phyloP scores from a whole-genome alignment of 805 yeast species.

The Vanderwaltozyma verrucispora region DNA sequence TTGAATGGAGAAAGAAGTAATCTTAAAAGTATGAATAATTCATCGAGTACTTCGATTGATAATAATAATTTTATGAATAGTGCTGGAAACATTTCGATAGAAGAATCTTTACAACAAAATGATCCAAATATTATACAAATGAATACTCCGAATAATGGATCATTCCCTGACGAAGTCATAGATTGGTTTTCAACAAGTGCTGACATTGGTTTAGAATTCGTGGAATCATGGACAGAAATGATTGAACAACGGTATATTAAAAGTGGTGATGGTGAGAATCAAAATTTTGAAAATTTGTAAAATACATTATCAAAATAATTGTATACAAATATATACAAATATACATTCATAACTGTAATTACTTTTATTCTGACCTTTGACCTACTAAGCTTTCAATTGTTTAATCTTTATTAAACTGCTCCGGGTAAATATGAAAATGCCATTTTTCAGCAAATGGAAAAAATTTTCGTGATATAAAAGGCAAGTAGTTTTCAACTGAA shows the following conservation, averaged over 20 bases:
- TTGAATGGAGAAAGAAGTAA: too few relatives aligned
- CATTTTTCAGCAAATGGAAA: too few relatives aligned
- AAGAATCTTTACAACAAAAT: background rate
- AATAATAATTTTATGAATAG: too few relatives aligned
- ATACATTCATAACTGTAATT: too few relatives aligned
- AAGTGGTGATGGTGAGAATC: background rate
- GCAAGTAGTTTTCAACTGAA: too few relatives aligned
- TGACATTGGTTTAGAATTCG: constrained; percentile 46
- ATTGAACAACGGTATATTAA: constrained; percentile 51
- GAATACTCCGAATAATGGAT: background rate
- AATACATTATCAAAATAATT: background rate
- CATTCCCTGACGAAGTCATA: constrained; percentile 28
- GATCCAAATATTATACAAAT: background rate
- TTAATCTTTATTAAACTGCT: too few relatives aligned
- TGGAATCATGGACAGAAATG: constrained; percentile 75
- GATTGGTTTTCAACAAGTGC: constrained; percentile 43
- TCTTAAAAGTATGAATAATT: background rate
- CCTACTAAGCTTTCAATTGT: too few relatives aligned
- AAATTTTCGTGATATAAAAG: too few relatives aligned
- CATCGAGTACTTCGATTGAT: too few relatives aligned
- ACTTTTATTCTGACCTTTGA: too few relatives aligned
- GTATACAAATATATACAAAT: too few relatives aligned
- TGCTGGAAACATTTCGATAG: background rate
- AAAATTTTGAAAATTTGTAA: background rate
- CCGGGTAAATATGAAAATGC: too few relatives aligned